These are phyloP conservation scores for Cardamine resedifolia DNA, from an alignment of 345 rosid genomes.

Conservation along the genomic window DNA sequence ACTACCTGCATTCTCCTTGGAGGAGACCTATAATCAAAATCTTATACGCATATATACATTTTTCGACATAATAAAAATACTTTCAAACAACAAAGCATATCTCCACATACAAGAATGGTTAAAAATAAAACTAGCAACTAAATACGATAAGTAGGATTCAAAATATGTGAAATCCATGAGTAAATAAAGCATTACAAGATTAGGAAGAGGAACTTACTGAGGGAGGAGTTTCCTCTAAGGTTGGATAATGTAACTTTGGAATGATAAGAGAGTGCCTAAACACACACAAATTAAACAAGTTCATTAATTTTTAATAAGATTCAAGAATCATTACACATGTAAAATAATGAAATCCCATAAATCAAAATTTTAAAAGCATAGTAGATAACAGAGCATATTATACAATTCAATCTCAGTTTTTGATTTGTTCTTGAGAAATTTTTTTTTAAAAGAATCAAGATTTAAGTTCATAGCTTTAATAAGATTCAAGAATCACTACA, in stretches of 20 bases:
- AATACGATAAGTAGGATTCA: background rate
- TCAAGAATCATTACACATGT: constrained; percentile 5
- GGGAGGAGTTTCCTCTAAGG: constrained; percentile 82
- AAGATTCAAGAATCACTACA: background rate
- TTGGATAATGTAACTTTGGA: constrained; percentile 81
- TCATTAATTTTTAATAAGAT: background rate
- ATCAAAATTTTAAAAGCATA: background rate
- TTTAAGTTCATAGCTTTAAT: background rate
- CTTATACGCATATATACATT: constrained; percentile 17
- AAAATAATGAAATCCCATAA: background rate
- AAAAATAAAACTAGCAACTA: background rate
- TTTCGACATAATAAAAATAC: background rate
- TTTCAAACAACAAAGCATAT: constrained; percentile 11
- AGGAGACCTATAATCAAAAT: constrained; percentile 38
- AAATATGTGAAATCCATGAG: background rate
- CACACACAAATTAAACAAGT: constrained; percentile 11
- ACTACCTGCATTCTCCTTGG: constrained; percentile 65
- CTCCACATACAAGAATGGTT: background rate
- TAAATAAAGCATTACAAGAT: background rate
- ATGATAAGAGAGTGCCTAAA: constrained; percentile 93
- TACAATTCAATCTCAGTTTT: background rate
- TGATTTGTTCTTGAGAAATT: background rate
- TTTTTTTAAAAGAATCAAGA: background rate
- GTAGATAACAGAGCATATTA: background rate
- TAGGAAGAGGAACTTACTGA: constrained; percentile 64